phyloP scores from a whole-genome alignment of 345 rosid genomes.

The Punica granatum region DNA sequence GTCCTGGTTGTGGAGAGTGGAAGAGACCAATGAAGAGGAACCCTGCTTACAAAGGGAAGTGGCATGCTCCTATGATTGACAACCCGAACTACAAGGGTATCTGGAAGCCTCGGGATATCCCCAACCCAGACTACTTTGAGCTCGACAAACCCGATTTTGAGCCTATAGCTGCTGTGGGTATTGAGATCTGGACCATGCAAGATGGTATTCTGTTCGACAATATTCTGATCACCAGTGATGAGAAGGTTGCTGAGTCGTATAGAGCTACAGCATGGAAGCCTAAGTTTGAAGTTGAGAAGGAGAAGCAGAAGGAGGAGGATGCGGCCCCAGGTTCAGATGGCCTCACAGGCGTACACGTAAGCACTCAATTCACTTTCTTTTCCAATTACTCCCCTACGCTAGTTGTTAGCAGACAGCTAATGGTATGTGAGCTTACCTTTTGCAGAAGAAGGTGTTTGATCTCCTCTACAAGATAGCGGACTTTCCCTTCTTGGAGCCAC shows the following conservation, averaged over 20 bases:
- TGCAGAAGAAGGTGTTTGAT: slow-evolving; percentile 21
- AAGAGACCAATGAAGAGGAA: slow-evolving; percentile 46
- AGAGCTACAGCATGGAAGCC: slow-evolving; percentile 39
- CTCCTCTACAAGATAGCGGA: slow-evolving; percentile 25
- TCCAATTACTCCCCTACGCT: no score
- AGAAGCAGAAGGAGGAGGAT: slow-evolving; percentile 37
- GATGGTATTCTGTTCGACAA: slow-evolving; percentile 51
- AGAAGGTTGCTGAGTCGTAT: slow-evolving; percentile 31
- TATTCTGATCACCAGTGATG: slow-evolving; percentile 36
- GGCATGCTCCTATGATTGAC: slow-evolving; percentile 46
- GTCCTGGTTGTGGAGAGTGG: slow-evolving; percentile 61
- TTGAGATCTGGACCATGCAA: slow-evolving; percentile 71
- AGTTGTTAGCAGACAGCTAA: background rate
- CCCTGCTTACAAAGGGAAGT: slow-evolving; percentile 50
- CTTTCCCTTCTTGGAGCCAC: slow-evolving; percentile 14
- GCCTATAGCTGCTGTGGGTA: slow-evolving; percentile 52
- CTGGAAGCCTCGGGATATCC: slow-evolving; percentile 48
- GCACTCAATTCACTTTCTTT: background rate
- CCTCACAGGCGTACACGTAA: slow-evolving; percentile 35
- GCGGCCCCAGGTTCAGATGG: slow-evolving; percentile 25
- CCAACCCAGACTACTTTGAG: slow-evolving; percentile 45
- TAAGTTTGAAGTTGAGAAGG: slow-evolving; percentile 40
- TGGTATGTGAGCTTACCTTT: background rate
- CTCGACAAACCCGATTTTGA: slow-evolving; percentile 38
- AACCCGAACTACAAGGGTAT: slow-evolving; percentile 51